These are phyloP conservation scores for Pythium aristosporum DNA, from an alignment of 352 stramenopile genomes.

Conservation along the genomic window DNA sequence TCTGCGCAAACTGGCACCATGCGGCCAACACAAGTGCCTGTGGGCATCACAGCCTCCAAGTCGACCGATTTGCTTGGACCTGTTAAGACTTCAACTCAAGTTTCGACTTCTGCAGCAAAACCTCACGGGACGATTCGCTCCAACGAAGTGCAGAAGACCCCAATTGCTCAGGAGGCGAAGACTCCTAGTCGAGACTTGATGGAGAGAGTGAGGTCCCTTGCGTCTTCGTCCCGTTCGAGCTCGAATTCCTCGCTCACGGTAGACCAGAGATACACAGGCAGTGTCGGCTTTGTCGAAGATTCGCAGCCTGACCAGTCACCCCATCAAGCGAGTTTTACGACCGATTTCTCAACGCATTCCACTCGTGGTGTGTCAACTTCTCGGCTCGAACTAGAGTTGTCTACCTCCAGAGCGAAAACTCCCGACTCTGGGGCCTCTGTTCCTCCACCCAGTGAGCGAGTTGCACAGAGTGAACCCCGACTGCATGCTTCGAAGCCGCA, in stretches of 20 bases:
- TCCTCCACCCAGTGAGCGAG: slow-evolving; percentile 17
- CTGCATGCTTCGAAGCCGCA: slow-evolving; percentile 10
- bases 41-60: neutral
- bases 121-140: neutral
- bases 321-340: slow-evolving; percentile 4
- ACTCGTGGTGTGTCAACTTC: slow-evolving; percentile 21
- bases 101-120: neutral
- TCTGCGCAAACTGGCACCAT: neutral
- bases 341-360: slow-evolving; percentile 8
- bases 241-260: slow-evolving; percentile 17
- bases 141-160: neutral
- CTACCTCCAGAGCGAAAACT: slow-evolving; percentile 22
- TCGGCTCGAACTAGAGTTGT: slow-evolving; percentile 21
- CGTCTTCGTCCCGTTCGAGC: slow-evolving; percentile 22
- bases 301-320: slow-evolving; percentile 30
- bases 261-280: slow-evolving; percentile 13
- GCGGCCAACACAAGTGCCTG: neutral
- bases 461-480: slow-evolving; percentile 29
- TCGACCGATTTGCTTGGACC: neutral
- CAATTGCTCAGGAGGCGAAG: neutral
- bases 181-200: slow-evolving; percentile 22
- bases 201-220: slow-evolving; percentile 19
- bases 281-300: slow-evolving; percentile 27
- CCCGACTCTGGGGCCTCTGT: slow-evolving; percentile 15
- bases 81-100: neutral